Evolutionary conservation across 169 alveolate genomes (phyloP).

Genomic region (Condylostoma magnum): DNA sequence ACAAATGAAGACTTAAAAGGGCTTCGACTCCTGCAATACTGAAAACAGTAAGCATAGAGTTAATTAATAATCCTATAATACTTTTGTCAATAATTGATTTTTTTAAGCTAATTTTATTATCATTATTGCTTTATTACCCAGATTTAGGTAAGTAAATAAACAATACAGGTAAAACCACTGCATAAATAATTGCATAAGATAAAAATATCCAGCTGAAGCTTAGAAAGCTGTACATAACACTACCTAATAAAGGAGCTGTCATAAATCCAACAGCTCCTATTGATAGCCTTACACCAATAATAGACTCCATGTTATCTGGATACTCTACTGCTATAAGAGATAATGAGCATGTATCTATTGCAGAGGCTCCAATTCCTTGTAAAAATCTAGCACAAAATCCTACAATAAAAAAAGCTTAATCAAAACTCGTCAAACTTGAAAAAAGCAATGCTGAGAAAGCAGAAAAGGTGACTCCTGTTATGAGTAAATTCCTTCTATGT

Average conservation of each 20-base stretch:
- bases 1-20: no score
- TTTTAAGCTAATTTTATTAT: no score
- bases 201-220: constrained; percentile 11
- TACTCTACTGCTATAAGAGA: background rate
- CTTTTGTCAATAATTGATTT: no score
- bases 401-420: background rate
- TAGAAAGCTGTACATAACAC: background rate
- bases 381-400: background rate
- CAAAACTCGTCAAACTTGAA: background rate
- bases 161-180: background rate
- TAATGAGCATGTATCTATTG: background rate
- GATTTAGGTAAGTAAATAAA: no score
- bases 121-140: no score
- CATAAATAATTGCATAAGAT: background rate
- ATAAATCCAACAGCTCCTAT: background rate
- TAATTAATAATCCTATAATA: no score
- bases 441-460: background rate
- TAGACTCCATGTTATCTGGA: background rate
- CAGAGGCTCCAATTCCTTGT: constrained; percentile 26
- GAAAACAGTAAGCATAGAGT: no score
- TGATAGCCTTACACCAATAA: constrained; percentile 3
- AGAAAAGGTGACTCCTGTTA: constrained; percentile 5
- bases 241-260: constrained; percentile 15
- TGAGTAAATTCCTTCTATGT: background rate
- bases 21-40: no score